Evolutionary conservation across 2,329 filamentous ascomycete genomes (phyloP), one percentile per base, ranked within the genome.

Genomic region (Phoma herbarum): DNA sequence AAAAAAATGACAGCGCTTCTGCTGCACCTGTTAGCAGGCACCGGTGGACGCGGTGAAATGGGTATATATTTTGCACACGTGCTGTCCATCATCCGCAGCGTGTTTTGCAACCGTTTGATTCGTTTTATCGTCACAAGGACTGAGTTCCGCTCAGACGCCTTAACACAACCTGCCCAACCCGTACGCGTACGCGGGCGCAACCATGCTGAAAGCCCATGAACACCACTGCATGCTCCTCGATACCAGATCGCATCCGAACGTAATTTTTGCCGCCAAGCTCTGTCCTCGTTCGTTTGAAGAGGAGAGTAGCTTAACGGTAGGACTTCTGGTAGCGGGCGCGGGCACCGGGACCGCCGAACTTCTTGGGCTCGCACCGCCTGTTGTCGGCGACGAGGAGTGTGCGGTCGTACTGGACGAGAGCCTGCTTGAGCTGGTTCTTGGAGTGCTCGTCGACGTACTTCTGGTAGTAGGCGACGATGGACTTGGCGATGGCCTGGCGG

Each of bases 371-470:
- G 84, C 92, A 95, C 77, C 95, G 92, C 83, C 95, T 91, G 90
- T 97, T 97, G 85, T 99, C 95, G 83, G 95, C 95, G 77, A 99
- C 95, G 79, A 99, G 91, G 73, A 99, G 90, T 80, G 93, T 96
- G 79, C 93, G 89, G 87, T 97, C 93, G 87, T 94, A 99, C 82
- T 93, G 88, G 78, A 94, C 91, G 75, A 99, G 89, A 73, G 92
- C 91, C 85, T 94, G 90, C 92, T 98, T 99, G 79, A 99, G 88
- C 84, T 93, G 87, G 89, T 98, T 97, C 91, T 99, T 99, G 86
- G 91, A 92, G 91, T 98, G 93, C 91, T 99, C 95, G 81, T 99
- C 95, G 84, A 98, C 92, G 86, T 90, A 99, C 88, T 99, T 97
- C 86, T 97, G 94, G 91, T 97, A 98, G 90, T 97, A 97, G 83